Conservation (phyloP, 768 basidiomycete genomes). For the Xerocomus brunneocitrinus region DNA sequence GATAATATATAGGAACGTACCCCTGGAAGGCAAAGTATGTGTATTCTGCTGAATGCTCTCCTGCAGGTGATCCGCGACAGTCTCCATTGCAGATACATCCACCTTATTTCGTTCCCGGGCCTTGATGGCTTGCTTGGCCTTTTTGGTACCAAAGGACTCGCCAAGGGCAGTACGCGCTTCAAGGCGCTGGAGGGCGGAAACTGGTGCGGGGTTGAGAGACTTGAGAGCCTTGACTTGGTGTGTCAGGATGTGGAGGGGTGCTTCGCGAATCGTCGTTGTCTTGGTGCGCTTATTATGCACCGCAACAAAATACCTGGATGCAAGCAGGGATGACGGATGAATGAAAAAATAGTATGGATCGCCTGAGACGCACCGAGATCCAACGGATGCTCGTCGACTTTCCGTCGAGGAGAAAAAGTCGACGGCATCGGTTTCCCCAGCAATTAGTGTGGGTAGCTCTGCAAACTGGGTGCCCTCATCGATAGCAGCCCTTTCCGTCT, state of each 20-base stretch:
- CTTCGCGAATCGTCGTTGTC: constrained; percentile 62
- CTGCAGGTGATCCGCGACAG: constrained; percentile 77
- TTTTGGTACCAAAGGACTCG: constrained; percentile 92
- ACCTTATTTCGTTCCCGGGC: constrained; percentile 87
- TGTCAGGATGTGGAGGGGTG: constrained; percentile 63
- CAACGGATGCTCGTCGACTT: constrained; percentile 44
- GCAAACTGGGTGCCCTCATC: constrained; percentile 31
- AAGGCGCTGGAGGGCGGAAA: constrained; percentile 47
- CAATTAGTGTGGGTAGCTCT: constrained; percentile 44
- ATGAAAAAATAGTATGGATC: background rate
- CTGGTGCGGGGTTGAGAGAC: constrained; percentile 46
- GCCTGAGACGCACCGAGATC: constrained; percentile 58
- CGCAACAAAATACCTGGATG: constrained; percentile 72
- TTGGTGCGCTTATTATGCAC: constrained; percentile 75
- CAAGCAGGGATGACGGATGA: background rate
- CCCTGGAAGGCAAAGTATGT: constrained; percentile 60
- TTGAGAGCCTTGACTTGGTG: constrained; percentile 85
- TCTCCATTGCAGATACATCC: constrained; percentile 83
- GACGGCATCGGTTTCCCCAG: constrained; percentile 78
- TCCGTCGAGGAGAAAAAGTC: constrained; percentile 74
- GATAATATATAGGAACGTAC: constrained; percentile 40
- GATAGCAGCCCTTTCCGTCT: constrained; percentile 29
- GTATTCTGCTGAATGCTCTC: constrained; percentile 76
- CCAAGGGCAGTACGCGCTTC: constrained; percentile 77
- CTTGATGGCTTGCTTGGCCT: constrained; percentile 80